Conservation (phyloP, 495 filamentous ascomycete species). For the Trichoderma virens region DNA sequence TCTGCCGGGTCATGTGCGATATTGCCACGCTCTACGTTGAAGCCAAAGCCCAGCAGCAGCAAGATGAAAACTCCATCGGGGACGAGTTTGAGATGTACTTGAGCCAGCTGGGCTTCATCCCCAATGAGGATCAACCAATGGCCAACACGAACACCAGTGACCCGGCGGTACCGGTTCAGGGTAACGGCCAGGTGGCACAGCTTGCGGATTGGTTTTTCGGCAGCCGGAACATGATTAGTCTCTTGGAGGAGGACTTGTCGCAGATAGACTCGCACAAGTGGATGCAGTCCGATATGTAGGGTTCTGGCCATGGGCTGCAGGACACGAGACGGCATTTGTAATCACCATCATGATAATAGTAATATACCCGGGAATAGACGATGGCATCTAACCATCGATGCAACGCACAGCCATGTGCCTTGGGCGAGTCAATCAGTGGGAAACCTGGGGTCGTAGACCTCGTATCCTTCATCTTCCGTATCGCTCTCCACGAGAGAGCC, state of each 20-base stretch:
- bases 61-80: constrained; percentile 38
- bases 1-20: constrained; percentile 53
- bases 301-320: background rate
- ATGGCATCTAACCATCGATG: background rate
- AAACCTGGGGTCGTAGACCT: constrained; percentile 45
- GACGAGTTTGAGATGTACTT: constrained; percentile 60
- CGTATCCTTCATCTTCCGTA: constrained; percentile 52
- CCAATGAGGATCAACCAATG: constrained; percentile 21
- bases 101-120: constrained; percentile 54
- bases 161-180: constrained; percentile 11
- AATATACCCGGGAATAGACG: background rate
- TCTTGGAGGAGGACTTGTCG: constrained; percentile 54
- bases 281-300: constrained; percentile 13
- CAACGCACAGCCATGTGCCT: background rate
- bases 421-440: constrained; percentile 40
- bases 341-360: background rate
- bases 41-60: constrained; percentile 43
- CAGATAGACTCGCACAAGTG: constrained; percentile 38
- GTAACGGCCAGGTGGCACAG: constrained; percentile 33
- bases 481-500: constrained; percentile 42
- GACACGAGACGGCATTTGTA: background rate
- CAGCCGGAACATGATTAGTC: constrained; percentile 55
- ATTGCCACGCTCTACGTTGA: constrained; percentile 58
- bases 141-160: constrained; percentile 3
- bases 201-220: constrained; percentile 63